Conservation (phyloP, 768 basidiomycete species). For the Galerina marginata region DNA sequence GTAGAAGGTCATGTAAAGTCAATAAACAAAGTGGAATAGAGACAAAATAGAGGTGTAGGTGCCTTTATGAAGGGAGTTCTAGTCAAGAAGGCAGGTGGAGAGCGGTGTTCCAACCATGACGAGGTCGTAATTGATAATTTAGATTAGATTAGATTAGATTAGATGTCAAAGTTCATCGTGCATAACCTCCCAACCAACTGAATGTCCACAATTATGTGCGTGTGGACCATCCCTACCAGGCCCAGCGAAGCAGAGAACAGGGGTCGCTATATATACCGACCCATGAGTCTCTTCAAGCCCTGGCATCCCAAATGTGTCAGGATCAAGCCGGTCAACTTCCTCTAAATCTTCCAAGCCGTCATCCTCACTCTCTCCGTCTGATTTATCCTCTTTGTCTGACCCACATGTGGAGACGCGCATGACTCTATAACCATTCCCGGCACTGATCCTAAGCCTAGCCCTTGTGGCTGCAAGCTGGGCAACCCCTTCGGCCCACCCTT, state of each 20-base stretch:
- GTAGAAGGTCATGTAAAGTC: conserved; percentile 13
- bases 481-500: conserved; percentile 69
- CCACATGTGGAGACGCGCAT: conserved; percentile 39
- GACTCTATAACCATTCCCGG: conserved; percentile 49
- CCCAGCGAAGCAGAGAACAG: conserved; percentile 49
- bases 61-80: neutral
- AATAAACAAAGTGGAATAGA: neutral
- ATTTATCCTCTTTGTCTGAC: neutral
- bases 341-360: conserved; percentile 43
- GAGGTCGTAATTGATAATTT: neutral
- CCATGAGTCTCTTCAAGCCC: conserved; percentile 4
- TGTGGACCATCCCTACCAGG: conserved; percentile 32
- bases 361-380: conserved; percentile 25
- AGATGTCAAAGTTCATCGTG: conserved; percentile 28
- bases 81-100: neutral
- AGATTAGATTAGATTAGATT: conserved; percentile 24
- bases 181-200: conserved; percentile 40
- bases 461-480: conserved; percentile 55
- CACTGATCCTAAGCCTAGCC: conserved; percentile 50
- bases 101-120: neutral
- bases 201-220: conserved; percentile 46
- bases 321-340: conserved; percentile 36
- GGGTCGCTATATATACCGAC: conserved; percentile 22
- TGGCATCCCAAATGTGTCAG: conserved; percentile 33
- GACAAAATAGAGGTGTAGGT: neutral